Percentiles rank a stretch among this genome's conserved stretches.
Evolutionary conservation across 768 basidiomycete genomes (phyloP).

Genomic region (Asterophora parasitica): DNA sequence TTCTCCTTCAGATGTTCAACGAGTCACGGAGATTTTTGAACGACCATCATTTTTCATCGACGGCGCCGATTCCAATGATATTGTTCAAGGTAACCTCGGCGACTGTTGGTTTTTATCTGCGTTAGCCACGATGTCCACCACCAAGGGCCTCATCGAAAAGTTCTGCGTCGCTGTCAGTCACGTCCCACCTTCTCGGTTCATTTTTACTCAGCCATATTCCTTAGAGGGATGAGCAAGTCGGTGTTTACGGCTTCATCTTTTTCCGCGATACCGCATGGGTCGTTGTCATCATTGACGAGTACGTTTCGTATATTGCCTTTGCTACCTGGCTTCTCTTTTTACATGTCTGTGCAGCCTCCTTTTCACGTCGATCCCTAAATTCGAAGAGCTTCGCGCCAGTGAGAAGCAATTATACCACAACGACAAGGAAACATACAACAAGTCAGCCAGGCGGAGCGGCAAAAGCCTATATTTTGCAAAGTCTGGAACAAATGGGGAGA

Average conservation of each 20-base stretch:
- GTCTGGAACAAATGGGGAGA: conserved; percentile 44
- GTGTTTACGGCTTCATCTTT: conserved; percentile 58
- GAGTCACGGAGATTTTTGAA: conserved; percentile 47
- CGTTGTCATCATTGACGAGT: conserved; percentile 55
- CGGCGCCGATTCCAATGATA: conserved; percentile 38
- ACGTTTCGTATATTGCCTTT: conserved; percentile 13
- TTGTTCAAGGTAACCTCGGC: conserved; percentile 43
- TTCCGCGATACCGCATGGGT: conserved; percentile 50
- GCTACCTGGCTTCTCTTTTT: background rate
- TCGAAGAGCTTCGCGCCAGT: conserved; percentile 36
- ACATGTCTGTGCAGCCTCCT: conserved; percentile 33
- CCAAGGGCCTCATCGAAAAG: conserved; percentile 43
- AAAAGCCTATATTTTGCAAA: conserved; percentile 47
- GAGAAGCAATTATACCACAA: conserved; percentile 45
- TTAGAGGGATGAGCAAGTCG: conserved; percentile 47
- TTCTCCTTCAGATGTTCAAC: conserved; percentile 34
- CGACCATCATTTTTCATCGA: conserved; percentile 46
- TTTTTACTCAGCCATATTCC: background rate
- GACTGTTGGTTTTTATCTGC: conserved; percentile 56
- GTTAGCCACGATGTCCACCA: conserved; percentile 42
- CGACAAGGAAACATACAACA: conserved; percentile 43
- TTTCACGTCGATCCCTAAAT: conserved; percentile 46
- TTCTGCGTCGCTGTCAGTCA: conserved; percentile 47
- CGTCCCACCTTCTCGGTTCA: too few species aligned
- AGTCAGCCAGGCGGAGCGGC: conserved; percentile 40